Percentiles rank a stretch among this genome's conserved stretches.
phyloP scores from a whole-genome alignment of 1,284 basidiomycete genomes.

The Leccinum solheimii region DNA sequence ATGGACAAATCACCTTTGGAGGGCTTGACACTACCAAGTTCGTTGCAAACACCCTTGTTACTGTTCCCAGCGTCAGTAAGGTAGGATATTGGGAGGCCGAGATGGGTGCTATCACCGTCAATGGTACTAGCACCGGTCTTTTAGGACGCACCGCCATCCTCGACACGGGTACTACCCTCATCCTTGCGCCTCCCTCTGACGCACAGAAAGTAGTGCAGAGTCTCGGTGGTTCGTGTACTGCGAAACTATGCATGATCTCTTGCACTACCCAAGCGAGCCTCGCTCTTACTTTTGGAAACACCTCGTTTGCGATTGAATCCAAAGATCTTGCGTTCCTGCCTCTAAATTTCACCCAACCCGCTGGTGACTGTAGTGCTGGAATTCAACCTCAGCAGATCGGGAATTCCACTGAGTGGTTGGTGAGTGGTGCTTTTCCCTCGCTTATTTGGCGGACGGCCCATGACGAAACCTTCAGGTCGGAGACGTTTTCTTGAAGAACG shows the following conservation, averaged over 20 bases:
- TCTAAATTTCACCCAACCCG: constrained; percentile 57
- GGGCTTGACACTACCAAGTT: constrained; percentile 76
- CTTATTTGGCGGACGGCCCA: constrained; percentile 1
- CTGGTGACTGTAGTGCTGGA: constrained; percentile 72
- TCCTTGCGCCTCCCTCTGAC: constrained; percentile 58
- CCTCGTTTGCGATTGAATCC: constrained; percentile 63
- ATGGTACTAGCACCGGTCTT: constrained; percentile 55
- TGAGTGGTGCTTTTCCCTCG: constrained; percentile 33
- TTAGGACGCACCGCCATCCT: constrained; percentile 69
- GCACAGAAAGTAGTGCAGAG: constrained; percentile 62
- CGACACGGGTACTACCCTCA: constrained; percentile 77
- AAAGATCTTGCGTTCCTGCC: constrained; percentile 74
- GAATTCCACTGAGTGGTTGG: constrained; percentile 71
- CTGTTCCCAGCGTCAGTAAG: constrained; percentile 58
- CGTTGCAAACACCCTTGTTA: constrained; percentile 52
- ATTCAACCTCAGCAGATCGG: constrained; percentile 68
- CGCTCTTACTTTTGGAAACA: constrained; percentile 67
- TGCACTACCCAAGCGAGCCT: constrained; percentile 69
- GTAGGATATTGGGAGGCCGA: constrained; percentile 79
- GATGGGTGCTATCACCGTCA: constrained; percentile 58
- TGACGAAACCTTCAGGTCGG: constrained; percentile 44
- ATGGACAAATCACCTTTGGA: constrained; percentile 82
- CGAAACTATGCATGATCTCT: constrained; percentile 75
- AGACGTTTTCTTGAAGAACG: constrained; percentile 78
- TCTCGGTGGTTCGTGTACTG: constrained; percentile 59